These are phyloP conservation scores for Dianthus caryophyllus DNA, from an alignment of 148 eudicot species.

Conservation along the genomic window DNA sequence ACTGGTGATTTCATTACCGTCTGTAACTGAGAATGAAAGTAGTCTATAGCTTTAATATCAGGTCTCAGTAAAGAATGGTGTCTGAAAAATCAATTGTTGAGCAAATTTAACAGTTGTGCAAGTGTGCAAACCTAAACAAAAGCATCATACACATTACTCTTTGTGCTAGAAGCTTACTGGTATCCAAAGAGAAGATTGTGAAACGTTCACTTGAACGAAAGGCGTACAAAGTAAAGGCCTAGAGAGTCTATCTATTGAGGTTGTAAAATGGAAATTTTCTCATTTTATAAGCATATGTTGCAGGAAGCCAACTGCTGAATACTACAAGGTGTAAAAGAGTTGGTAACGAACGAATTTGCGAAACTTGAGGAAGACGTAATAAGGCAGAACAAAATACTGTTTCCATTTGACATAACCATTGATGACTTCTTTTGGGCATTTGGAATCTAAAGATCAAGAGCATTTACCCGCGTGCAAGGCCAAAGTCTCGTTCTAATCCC, in stretches of 20 bases:
- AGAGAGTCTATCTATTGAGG: neutral
- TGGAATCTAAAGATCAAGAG: conserved; percentile 90
- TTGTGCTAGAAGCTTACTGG: too few relatives aligned
- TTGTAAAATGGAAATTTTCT: neutral
- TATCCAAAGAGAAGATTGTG: too few relatives aligned
- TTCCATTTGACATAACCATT: conserved; percentile 58
- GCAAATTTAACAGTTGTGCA: too few relatives aligned
- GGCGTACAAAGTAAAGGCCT: neutral
- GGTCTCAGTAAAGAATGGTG: too few relatives aligned
- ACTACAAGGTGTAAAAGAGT: conserved; percentile 88
- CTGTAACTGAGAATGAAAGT: too few relatives aligned
- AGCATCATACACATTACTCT: too few relatives aligned
- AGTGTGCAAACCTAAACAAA: too few relatives aligned
- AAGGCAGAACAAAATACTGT: conserved; percentile 62
- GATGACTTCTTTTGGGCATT: conserved; percentile 96
- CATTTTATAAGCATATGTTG: conserved; percentile 10
- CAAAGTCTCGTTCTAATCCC: conserved; percentile 88
- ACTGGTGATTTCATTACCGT: too few relatives aligned
- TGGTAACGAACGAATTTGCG: conserved; percentile 71
- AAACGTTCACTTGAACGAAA: too few relatives aligned
- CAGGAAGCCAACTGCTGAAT: conserved; percentile 88
- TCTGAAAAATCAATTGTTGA: too few relatives aligned
- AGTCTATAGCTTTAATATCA: too few relatives aligned
- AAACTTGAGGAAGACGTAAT: conserved; percentile 65
- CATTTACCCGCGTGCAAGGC: conserved; percentile 80